These are phyloP conservation scores for Sphaerulina musiva DNA, from an alignment of 2,329 filamentous ascomycete genomes.

Conservation along the genomic window DNA sequence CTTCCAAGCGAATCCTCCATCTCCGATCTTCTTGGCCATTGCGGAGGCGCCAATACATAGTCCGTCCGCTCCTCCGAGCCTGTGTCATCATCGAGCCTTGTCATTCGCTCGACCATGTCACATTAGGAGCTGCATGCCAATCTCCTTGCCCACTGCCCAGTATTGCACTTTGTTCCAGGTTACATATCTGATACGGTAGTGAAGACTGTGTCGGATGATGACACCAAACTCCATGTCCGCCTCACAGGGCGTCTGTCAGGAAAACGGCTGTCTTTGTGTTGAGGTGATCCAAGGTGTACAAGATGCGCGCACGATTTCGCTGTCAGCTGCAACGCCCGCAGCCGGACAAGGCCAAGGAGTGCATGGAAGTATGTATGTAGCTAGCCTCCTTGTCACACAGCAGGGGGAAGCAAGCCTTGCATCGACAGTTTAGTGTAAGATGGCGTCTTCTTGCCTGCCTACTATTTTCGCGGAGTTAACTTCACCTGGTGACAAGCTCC, in stretches of 20 bases:
- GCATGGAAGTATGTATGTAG: not conserved
- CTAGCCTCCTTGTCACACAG: not conserved
- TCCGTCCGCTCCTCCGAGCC: not conserved
- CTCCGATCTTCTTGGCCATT: not conserved
- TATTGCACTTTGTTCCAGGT: no score
- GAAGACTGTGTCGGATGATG: not conserved
- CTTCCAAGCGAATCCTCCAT: not conserved
- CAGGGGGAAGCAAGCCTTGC: not conserved
- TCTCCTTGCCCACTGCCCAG: not conserved
- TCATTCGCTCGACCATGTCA: slow-evolving; percentile 2
- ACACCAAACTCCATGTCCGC: not conserved
- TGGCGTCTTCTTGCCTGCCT: slow-evolving; percentile 7
- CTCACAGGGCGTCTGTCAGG: not conserved
- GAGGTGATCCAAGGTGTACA: not conserved
- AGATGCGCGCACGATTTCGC: not conserved
- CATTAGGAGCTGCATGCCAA: not conserved
- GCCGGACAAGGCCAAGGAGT: not conserved
- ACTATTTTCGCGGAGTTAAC: not conserved
- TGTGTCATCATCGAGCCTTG: slow-evolving; percentile 1
- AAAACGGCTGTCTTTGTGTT: not conserved
- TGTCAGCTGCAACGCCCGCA: not conserved
- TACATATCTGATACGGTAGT: no score
- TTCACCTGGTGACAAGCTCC: not conserved
- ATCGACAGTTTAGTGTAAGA: slow-evolving; percentile 4
- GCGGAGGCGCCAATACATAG: not conserved